Evolutionary conservation across 192 early-diverging fungal genomes (phyloP).

Genomic region (Entomortierella lignicola): DNA sequence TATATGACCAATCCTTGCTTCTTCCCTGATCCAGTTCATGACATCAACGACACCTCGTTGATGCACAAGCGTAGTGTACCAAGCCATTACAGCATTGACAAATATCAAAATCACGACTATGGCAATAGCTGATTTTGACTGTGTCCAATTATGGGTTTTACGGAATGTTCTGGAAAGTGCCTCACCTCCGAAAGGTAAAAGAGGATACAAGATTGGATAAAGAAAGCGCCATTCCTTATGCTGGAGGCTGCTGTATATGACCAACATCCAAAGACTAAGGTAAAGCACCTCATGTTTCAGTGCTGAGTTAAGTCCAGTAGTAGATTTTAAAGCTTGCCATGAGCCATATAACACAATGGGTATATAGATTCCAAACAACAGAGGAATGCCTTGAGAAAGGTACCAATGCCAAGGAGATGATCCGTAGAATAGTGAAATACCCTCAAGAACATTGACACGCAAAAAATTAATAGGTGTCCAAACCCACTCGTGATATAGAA

Average conservation of each 20-base stretch:
- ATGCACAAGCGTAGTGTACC: constrained; percentile 84
- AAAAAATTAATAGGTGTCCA: constrained; percentile 85
- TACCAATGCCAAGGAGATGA: constrained; percentile 95
- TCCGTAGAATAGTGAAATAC: constrained; percentile 91
- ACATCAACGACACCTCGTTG: constrained; percentile 95
- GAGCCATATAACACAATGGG: constrained; percentile 72
- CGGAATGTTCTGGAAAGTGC: constrained; percentile 31
- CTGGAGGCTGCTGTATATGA: constrained; percentile 78
- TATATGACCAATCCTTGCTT: constrained; percentile 31
- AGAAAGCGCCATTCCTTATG: constrained; percentile 98
- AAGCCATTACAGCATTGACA: constrained; percentile 73
- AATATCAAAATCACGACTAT: constrained; percentile 61
- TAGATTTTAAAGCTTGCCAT: constrained; percentile 29
- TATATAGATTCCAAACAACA: constrained; percentile 80
- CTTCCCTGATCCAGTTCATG: constrained; percentile 74
- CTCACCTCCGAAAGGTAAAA: constrained; percentile 58
- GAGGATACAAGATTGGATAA: constrained; percentile 84
- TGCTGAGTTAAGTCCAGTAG: constrained; percentile 12
- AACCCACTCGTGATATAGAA: constrained; percentile 78
- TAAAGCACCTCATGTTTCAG: constrained; percentile 33
- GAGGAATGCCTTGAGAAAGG: constrained; percentile 81
- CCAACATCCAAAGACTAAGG: constrained; percentile 61
- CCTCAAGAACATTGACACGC: constrained; percentile 82
- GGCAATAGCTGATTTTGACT: constrained; percentile 5
- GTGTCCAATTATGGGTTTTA: constrained; percentile 9